A percentile compares a stretch with the other conserved stretches of the same genome.
Evolutionary conservation across 1,284 basidiomycete species (phyloP).

Genomic region (Ganoderma boninense): DNA sequence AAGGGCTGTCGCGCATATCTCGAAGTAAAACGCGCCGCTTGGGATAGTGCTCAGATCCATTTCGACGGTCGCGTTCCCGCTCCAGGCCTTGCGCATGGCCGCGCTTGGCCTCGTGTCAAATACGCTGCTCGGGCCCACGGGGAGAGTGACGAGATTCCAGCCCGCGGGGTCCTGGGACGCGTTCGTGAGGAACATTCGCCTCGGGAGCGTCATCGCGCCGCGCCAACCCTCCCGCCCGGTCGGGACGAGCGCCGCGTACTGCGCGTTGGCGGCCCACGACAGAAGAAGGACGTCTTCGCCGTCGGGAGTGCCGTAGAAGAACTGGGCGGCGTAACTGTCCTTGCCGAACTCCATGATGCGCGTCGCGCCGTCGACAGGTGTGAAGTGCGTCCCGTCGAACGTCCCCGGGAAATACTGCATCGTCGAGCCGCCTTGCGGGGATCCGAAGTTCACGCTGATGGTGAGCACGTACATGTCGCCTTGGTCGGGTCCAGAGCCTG

Average conservation of each 20-base stretch:
- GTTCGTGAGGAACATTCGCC: slow-evolving; percentile 21
- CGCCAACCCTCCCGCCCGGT: slow-evolving; percentile 30
- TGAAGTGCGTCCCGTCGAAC: slow-evolving; percentile 30
- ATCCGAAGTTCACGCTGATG: slow-evolving; percentile 28
- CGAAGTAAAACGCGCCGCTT: slow-evolving; percentile 24
- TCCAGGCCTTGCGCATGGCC: not conserved
- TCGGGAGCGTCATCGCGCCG: slow-evolving; percentile 28
- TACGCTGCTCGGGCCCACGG: slow-evolving; percentile 7
- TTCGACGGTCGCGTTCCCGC: slow-evolving; percentile 9
- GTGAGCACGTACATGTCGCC: slow-evolving; percentile 22
- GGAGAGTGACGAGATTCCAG: slow-evolving; percentile 25
- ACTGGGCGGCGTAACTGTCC: slow-evolving; percentile 32
- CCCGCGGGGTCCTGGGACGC: slow-evolving; percentile 7
- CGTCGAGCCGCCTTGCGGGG: slow-evolving; percentile 13
- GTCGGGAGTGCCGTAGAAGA: slow-evolving; percentile 25
- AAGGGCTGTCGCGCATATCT: slow-evolving; percentile 20
- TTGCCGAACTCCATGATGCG: slow-evolving; percentile 29
- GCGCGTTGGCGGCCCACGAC: slow-evolving; percentile 23
- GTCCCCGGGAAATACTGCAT: slow-evolving; percentile 29
- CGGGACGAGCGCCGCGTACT: slow-evolving; percentile 23
- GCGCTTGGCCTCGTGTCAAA: not conserved
- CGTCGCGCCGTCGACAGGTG: slow-evolving; percentile 17
- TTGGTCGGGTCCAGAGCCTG: not conserved
- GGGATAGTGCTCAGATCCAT: slow-evolving; percentile 20
- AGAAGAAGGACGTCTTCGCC: slow-evolving; percentile 23